Conservation (phyloP, 2,329 filamentous ascomycete species). For the Fusarium udum region DNA sequence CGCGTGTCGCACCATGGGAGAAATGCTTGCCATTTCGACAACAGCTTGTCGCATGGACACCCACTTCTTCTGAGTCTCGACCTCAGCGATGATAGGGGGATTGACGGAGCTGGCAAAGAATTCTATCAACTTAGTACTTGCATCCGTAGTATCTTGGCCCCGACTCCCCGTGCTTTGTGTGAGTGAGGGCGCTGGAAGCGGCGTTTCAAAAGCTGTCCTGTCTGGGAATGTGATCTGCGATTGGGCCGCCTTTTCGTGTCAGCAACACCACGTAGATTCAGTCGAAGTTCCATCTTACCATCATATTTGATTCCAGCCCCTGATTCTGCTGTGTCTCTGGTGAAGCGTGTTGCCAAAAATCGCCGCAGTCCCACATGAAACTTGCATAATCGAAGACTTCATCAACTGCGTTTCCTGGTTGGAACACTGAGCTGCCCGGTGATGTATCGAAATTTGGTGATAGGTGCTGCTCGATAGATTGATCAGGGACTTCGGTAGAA, state of each 20-base stretch:
- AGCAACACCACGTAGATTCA: background rate
- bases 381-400: conserved; percentile 59
- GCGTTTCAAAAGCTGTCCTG: conserved; percentile 30
- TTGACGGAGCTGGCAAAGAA: conserved; percentile 59
- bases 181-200: conserved; percentile 35
- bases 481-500: conserved; percentile 1
- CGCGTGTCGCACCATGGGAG: conserved; percentile 57
- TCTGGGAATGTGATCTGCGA: conserved; percentile 40
- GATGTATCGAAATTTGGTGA: conserved; percentile 46
- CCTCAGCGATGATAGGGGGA: conserved; percentile 62
- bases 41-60: conserved; percentile 59
- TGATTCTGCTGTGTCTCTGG: conserved; percentile 37
- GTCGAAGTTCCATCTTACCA: conserved; percentile 21
- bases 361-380: conserved; percentile 58
- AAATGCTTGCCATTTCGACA: conserved; percentile 57
- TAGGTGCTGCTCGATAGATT: conserved; percentile 31
- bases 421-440: conserved; percentile 39
- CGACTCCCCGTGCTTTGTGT: conserved; percentile 34
- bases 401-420: conserved; percentile 48
- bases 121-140: conserved; percentile 51
- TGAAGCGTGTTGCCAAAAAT: conserved; percentile 49
- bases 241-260: conserved; percentile 26
- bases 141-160: conserved; percentile 7
- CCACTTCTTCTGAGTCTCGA: conserved; percentile 64
- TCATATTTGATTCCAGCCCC: conserved; percentile 37